Evolutionary conservation across 805 yeast genomes (phyloP), one percentile per base, ranked within the genome.

Genomic region (Saturnispora diversa): DNA sequence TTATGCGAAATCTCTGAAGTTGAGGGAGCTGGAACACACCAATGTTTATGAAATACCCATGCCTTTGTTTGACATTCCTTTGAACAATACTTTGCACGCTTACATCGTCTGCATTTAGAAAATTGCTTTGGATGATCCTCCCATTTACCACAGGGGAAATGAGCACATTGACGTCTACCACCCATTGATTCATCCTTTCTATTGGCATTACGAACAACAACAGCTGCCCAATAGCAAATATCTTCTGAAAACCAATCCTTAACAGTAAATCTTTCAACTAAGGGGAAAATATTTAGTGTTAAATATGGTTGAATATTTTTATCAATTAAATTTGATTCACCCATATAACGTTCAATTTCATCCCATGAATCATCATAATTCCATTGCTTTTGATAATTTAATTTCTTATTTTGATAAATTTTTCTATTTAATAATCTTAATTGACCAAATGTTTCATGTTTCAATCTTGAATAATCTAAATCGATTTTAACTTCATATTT

Each of bases 121-220:
- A 90, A 90, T 56, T 90, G 94, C 32, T 94, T 73, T 6, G 96
- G 95, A 46, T 65, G 77, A 35, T 73, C 75, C 60, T 90, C 98
- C 97, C 97, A 90, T 55, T 73, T 79, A 9, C 97, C 97, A 63
- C 98, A 90, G 21, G 77, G 82, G 50, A 87, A 83, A 57, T 80
- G 81, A 1, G 97, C 96, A 61, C 98, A 90, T 62, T 92, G 97
- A 39, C 97, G 72, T 23, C 90, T 82, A 1, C 97, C 96, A 13
- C 90, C 90, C 43, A 81, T 72, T 31, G 71, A 59, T 55, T 88
- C 97, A 58, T 90, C 92, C 53, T 88, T 79, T 43, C 97, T 74
- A 57, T 96, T 90, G 1, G 95, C 87, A 59, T 92, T 92, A 41
- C 97, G 70, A 88, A 92, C 92, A 29, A 88, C 86, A n/a, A 90